phyloP scores from a whole-genome alignment of 805 yeast genomes.

The Candida argentea region DNA sequence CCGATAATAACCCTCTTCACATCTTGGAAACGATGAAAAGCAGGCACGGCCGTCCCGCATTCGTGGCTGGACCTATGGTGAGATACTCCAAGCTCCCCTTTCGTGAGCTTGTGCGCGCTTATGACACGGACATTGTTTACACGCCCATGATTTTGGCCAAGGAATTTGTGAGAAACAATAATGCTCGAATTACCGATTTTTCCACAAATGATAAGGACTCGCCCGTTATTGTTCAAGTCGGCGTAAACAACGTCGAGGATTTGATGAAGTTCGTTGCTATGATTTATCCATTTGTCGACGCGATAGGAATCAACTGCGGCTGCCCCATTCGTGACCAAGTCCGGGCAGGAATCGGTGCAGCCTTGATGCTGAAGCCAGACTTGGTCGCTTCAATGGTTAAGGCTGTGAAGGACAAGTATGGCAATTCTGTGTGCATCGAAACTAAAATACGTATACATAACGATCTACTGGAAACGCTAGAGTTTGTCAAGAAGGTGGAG shows the following conservation, averaged over 20 bases:
- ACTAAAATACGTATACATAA: constrained; percentile 86
- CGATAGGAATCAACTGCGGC: constrained; percentile 92
- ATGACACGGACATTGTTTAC: constrained; percentile 73
- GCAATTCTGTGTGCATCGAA: constrained; percentile 66
- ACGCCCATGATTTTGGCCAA: constrained; percentile 96
- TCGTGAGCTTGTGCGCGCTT: constrained; percentile 63
- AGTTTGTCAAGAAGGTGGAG: constrained; percentile 65
- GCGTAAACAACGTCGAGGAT: constrained; percentile 77
- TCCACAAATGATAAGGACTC: constrained; percentile 64
- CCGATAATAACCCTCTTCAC: constrained; percentile 22
- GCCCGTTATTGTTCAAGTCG: constrained; percentile 81
- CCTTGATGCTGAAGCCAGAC: constrained; percentile 77
- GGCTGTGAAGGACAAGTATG: constrained; percentile 70
- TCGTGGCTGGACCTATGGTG: constrained; percentile 85
- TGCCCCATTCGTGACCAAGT: constrained; percentile 95
- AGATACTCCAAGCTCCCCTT: constrained; percentile 91
- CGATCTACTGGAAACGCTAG: constrained; percentile 61
- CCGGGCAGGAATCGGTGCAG: constrained; percentile 95
- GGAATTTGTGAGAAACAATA: constrained; percentile 78
- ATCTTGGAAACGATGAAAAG: constrained; percentile 17
- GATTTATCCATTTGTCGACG: constrained; percentile 88
- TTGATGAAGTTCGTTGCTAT: constrained; percentile 73
- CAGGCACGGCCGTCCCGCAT: constrained; percentile 24
- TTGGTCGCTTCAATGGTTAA: constrained; percentile 74
- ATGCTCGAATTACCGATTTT: constrained; percentile 79